Evolutionary conservation across 495 filamentous ascomycete genomes (phyloP), one percentile per base, ranked within the genome.

Genomic region (Trichoderma reesei): DNA sequence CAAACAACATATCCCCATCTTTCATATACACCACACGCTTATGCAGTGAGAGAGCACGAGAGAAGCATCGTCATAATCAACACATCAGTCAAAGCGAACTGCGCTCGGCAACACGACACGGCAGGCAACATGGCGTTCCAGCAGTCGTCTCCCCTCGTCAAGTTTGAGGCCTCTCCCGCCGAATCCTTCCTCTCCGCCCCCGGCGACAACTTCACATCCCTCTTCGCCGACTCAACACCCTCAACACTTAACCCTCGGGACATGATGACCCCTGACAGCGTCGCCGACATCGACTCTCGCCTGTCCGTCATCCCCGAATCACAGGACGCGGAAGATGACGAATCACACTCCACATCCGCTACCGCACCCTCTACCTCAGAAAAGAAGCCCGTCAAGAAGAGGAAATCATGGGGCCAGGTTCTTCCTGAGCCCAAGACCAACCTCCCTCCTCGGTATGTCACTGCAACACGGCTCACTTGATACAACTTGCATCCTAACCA

Each of bases 321-420:
- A 56, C 14, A 44, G 44, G 11, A 66, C 33, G 37, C 66, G 61
- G 31, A 34, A 59, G 66, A 65, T 41, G 60, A 39, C 46, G 44
- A 63, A 26, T 18, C 11, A 7, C 9, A 64, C 56, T 7, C 41
- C 61, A 39, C 68, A 42, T 64, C 70, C 36, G 18, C 33, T 14
- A 42, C 69, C 3, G 51, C 65, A 60, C 61, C 68, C 60, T 62
- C 71, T 41, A 62, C 67, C 42, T 63, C 69, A 37, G 87, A 91
- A 68, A 91, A 88, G 82, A 95, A 90, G 80, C 85, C 87, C 2
- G 76, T 81, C 46, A 98, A 97, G 86, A 98, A 98, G 83, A 83
- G 94, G 74, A 98, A 98, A 81, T 96, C 93, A 65, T 98, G 94
- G 94, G 94, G 94, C 68, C 94, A 98, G 77, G 89, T 95, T 77